A percentile compares a stretch with the other conserved stretches of the same genome.
phyloP scores from a whole-genome alignment of 1,284 basidiomycete species.

The Fomitopsis schrenkii region DNA sequence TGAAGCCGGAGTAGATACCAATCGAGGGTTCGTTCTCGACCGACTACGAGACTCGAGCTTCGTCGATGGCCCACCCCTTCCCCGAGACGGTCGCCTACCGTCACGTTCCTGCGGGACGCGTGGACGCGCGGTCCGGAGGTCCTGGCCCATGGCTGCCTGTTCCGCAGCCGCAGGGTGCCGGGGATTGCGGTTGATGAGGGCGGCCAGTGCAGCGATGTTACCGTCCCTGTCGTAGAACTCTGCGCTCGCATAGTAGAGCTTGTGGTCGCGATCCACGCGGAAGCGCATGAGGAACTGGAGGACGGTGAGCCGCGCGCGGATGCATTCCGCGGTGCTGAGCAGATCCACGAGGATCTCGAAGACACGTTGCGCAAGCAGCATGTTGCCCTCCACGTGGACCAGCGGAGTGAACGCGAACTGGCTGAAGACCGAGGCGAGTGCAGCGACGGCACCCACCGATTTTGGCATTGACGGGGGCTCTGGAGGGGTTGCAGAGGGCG shows the following conservation, averaged over 20 bases:
- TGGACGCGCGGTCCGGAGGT: conserved; percentile 45
- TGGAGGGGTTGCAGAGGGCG: conserved; percentile 16
- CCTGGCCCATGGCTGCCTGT: conserved; percentile 23
- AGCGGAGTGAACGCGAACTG: conserved; percentile 68
- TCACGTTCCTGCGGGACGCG: conserved; percentile 50
- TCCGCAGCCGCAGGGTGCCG: conserved; percentile 15
- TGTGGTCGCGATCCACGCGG: conserved; percentile 89
- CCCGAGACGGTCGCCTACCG: conserved; percentile 53
- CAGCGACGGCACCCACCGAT: conserved; percentile 56
- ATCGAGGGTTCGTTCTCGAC: conserved; percentile 48
- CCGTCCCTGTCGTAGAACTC: conserved; percentile 49
- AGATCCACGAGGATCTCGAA: conserved; percentile 48
- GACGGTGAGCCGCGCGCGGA: conserved; percentile 65
- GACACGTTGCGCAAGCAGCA: conserved; percentile 47
- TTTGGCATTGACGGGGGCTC: conserved; percentile 33
- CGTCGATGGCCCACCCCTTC: conserved; percentile 44
- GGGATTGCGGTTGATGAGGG: conserved; percentile 47
- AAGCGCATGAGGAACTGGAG: conserved; percentile 90
- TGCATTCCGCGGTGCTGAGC: conserved; percentile 43
- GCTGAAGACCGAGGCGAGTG: conserved; percentile 63
- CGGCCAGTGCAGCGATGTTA: conserved; percentile 46
- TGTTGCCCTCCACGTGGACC: conserved; percentile 39
- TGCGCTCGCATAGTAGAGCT: conserved; percentile 65
- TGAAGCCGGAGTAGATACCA: conserved; percentile 26
- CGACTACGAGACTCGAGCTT: conserved; percentile 56